Conservation (phyloP, 1,139 yeast genomes). For the Geotrichum candidum region DNA sequence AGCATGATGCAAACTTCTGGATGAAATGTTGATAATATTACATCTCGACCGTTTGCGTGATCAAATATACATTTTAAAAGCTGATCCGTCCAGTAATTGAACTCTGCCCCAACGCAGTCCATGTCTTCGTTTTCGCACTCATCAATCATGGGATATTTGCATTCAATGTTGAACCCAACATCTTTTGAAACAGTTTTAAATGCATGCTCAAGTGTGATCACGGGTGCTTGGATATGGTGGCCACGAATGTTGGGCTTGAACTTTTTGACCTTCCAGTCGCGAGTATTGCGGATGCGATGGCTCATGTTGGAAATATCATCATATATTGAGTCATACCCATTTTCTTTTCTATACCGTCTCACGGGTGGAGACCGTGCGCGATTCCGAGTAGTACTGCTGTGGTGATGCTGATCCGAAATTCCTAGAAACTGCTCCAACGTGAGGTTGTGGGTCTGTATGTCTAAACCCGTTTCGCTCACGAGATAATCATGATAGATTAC, state of each 20-base stretch:
- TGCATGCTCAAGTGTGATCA: constrained; percentile 80
- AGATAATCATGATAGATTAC: constrained; percentile 93
- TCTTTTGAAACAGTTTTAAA: constrained; percentile 72
- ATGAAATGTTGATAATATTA: constrained; percentile 87
- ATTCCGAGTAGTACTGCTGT: neutral
- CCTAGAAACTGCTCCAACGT: constrained; percentile 85
- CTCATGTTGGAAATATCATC: constrained; percentile 34
- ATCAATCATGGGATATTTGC: constrained; percentile 92
- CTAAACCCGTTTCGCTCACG: constrained; percentile 94
- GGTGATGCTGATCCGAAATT: constrained; percentile 22
- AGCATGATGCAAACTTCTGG: constrained; percentile 86
- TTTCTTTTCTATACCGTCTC: constrained; percentile 2
- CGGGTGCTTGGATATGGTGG: constrained; percentile 80
- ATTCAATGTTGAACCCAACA: constrained; percentile 91
- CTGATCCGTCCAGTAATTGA: constrained; percentile 71
- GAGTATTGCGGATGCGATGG: constrained; percentile 76
- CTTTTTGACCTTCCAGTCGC: constrained; percentile 79
- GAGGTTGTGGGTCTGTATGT: constrained; percentile 90
- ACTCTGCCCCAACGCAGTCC: constrained; percentile 77
- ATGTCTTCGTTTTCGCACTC: constrained; percentile 86
- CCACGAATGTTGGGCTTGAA: constrained; percentile 92
- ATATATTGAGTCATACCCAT: constrained; percentile 21
- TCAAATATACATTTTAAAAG: constrained; percentile 77
- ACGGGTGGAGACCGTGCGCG: constrained; percentile 1
- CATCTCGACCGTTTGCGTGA: constrained; percentile 71